Base-by-base conservation (phyloP, 2,329 filamentous ascomycete species). In the Dactylellina parvicollis region DNA sequence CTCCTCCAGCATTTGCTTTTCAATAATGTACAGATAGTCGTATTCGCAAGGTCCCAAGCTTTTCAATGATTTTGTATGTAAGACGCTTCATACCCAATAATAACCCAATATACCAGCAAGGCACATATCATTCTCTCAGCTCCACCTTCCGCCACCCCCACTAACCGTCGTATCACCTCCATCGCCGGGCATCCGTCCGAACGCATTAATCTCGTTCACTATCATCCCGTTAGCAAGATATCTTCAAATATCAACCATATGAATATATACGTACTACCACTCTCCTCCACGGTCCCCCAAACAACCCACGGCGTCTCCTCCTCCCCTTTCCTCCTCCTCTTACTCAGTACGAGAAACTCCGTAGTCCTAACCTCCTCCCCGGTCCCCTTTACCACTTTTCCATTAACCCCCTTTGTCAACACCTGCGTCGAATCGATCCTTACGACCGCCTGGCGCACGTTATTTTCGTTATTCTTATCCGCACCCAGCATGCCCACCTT, bases 271-370 rank as follows among this genome's bases (percentile, higher is more conserved):
- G 14, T 65, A 72, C 67, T 72, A 5, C 50, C 76, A 57, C 76
- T 78, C 65, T 78, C 77, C 32, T 75, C 69, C 7, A 77, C 77
- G 10, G 77, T 78, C 5, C 77, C 77, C 77, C 77, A 78, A 20
- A 78, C 61, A 38, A 64, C 54, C 77, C 77, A 78, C 4, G 74
- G 52, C 2, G 52, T 65, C 49, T 77, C 76, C 26, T 54, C 54
- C 10, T 49, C 56, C 1, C 66, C 75, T 9, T 67, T 64, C 10
- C 67, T 59, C 49, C 69, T 74, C 57, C 71, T 73, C 65, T 77
- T 76, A 42, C 75, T 69, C n/a, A 78, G 18, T 2, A 78, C 77
- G 5, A 78, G 14, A 55, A 75, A 78, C 54, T 78, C 77, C 12
- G 75, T 56, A 18, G 77, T 69, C 36, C 75, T 73, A 12, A 57